Evolutionary conservation across 2,329 filamentous ascomycete genomes (phyloP), one percentile per base, ranked within the genome.

Genomic region (Alternaria gaisen): DNA sequence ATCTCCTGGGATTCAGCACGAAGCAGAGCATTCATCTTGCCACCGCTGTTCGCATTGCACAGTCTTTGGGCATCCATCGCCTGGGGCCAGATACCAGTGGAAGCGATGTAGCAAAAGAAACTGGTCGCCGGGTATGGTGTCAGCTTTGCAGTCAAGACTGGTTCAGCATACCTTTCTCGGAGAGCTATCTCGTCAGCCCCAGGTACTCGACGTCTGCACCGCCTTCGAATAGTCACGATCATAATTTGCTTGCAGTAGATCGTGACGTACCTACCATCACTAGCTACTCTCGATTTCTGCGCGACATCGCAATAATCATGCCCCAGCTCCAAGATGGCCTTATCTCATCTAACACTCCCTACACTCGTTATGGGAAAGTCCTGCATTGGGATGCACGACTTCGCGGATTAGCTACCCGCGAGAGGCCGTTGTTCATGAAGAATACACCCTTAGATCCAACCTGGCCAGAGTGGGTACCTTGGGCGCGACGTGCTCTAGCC

Each of bases 21-120:
- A 79, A 76, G 16, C 81, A 83, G 47, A 80, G 76, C 5, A 79
- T 82, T 3, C 73, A 81, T 11, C 72, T 83, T 5, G 81, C 81
- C 1, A 76, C 80, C 0, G 82, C 79, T 2, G 28, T 30, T 11
- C 28, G 28, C 28, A 30, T 30, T 30, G 28, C 28, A 30, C 28
- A 30, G 11, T 30, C 28, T 30, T 30, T 8, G 0, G 82, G 81
- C 0, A 72, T 84, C 1, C 81, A 84, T 56, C 70, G 76, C n/a
- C 67, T 83, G 1, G 65, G 64, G 0, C 56, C 68, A 2, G 67
- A 69, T 11, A n/a, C 36, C 2, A 26, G n/a, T 2, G 46, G 43
- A 26, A 53, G 28, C n/a, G 20, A 32, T 4, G 24, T 53, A n/a
- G 57, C 53, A 11, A 64, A 69, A 4, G 77, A 80, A 50, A 72